These are phyloP conservation scores for Colletotrichum orbiculare DNA, from an alignment of 2,329 filamentous ascomycete genomes.

Conservation along the genomic window DNA sequence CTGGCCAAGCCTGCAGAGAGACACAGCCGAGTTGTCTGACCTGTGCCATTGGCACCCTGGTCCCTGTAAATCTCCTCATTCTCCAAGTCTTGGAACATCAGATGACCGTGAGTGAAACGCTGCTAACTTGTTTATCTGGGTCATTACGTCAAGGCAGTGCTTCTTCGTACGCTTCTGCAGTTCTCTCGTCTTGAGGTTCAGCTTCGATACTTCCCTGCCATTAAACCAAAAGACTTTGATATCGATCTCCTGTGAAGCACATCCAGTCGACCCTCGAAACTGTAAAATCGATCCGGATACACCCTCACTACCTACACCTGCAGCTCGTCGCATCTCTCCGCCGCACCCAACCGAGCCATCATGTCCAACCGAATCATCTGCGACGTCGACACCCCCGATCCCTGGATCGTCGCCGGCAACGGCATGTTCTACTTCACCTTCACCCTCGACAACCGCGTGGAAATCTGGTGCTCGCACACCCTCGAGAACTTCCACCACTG, in stretches of 20 bases:
- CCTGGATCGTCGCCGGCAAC: constrained; percentile 43
- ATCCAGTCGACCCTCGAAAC: not conserved
- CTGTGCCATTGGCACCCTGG: not conserved
- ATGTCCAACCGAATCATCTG: constrained; percentile 46
- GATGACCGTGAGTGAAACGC: constrained; percentile 32
- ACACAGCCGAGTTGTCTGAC: constrained; percentile 1
- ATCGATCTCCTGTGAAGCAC: not conserved
- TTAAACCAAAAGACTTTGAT: not conserved
- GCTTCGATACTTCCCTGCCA: not conserved
- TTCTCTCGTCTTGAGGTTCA: not conserved
- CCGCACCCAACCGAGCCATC: not conserved
- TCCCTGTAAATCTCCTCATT: constrained; percentile 14
- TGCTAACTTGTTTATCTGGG: constrained; percentile 19
- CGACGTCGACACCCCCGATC: constrained; percentile 45
- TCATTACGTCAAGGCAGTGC: constrained; percentile 2
- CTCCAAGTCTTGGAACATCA: constrained; percentile 13
- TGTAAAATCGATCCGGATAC: not conserved
- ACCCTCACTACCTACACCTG: not conserved
- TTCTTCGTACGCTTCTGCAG: not conserved
- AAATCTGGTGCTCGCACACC: constrained; percentile 46
- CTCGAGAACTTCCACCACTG: constrained; percentile 46
- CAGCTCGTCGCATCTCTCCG: too few species aligned
- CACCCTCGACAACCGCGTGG: constrained; percentile 47
- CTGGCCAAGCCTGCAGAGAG: constrained; percentile 23
- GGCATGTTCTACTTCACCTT: constrained; percentile 46